phyloP scores from a whole-genome alignment of 2,329 filamentous ascomycete genomes.

The Ophiostoma novo-ulmi region DNA sequence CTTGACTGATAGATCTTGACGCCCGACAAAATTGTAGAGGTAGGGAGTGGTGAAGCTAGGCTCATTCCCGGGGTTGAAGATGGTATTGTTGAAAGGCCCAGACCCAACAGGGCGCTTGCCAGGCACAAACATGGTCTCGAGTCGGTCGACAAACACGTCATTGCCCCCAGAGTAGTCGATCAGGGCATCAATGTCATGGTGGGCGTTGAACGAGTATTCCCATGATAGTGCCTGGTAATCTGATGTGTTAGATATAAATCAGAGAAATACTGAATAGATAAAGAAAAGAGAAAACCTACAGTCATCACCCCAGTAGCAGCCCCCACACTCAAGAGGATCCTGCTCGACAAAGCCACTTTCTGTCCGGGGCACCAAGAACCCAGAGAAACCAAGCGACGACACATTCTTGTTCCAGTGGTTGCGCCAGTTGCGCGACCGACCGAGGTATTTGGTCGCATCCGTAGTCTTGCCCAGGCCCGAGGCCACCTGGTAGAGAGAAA shows the following conservation, averaged over 20 bases:
- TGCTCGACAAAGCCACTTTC: neutral
- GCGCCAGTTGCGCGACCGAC: conserved; percentile 62
- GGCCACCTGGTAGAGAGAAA: conserved; percentile 61
- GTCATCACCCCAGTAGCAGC: conserved; percentile 7
- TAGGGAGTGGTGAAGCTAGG: conserved; percentile 63
- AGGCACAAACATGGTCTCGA: conserved; percentile 57
- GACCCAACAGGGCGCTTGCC: conserved; percentile 38
- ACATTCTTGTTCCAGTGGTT: conserved; percentile 64
- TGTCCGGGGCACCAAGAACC: neutral
- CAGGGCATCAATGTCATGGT: conserved; percentile 57
- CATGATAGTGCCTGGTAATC: conserved; percentile 38
- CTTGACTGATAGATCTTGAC: conserved; percentile 57
- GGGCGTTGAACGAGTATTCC: conserved; percentile 64
- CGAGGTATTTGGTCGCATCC: conserved; percentile 55
- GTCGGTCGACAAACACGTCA: conserved; percentile 49
- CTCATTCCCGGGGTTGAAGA: conserved; percentile 50
- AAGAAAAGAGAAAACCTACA: neutral
- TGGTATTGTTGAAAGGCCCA: conserved; percentile 38
- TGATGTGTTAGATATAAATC: neutral
- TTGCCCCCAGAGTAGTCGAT: conserved; percentile 47
- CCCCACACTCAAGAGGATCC: neutral
- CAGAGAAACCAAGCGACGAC: conserved; percentile 49
- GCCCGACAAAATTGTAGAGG: conserved; percentile 62
- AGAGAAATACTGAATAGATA: neutral
- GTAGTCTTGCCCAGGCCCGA: conserved; percentile 44